Evolutionary conservation across 2,329 filamentous ascomycete species (phyloP).

Genomic region (Botryotinia calthae): DNA sequence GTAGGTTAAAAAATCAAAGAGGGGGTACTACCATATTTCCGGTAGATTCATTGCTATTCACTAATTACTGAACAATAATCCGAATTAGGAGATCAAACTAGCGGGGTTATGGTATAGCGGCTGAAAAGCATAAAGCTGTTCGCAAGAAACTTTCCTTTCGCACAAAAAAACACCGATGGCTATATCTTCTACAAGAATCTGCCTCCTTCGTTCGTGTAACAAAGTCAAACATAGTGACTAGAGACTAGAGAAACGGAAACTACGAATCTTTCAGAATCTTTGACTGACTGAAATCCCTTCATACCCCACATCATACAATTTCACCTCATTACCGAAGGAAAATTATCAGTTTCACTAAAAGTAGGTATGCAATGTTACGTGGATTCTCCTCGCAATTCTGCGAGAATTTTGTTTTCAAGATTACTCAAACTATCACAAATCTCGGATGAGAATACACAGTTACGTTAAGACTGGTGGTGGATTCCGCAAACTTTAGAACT

Average conservation of each 20-base stretch:
- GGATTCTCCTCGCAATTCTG: not conserved
- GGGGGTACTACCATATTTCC: rapidly evolving
- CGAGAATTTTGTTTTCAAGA: not conserved
- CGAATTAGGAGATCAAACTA: rapidly evolving
- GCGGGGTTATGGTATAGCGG: not conserved
- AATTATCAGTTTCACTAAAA: not conserved
- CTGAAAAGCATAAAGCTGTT: not conserved
- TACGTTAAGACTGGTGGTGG: not conserved
- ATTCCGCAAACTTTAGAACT: not conserved
- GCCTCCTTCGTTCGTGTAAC: rapidly evolving
- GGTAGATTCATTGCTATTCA: not conserved
- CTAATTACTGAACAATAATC: not conserved
- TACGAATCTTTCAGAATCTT: too few species aligned
- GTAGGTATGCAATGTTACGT: not conserved
- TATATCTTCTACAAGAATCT: too few species aligned
- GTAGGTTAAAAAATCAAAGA: not conserved
- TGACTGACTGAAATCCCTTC: too few species aligned
- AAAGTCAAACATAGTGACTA: not conserved
- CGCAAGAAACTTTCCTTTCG: not conserved
- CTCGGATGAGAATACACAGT: not conserved
- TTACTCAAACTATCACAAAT: not conserved
- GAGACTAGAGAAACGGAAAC: not conserved
- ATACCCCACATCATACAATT: not conserved
- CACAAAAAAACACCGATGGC: not conserved
- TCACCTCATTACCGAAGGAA: not conserved